Evolutionary conservation across 352 stramenopile genomes (phyloP).

Genomic region (Phytophthora europaea): DNA sequence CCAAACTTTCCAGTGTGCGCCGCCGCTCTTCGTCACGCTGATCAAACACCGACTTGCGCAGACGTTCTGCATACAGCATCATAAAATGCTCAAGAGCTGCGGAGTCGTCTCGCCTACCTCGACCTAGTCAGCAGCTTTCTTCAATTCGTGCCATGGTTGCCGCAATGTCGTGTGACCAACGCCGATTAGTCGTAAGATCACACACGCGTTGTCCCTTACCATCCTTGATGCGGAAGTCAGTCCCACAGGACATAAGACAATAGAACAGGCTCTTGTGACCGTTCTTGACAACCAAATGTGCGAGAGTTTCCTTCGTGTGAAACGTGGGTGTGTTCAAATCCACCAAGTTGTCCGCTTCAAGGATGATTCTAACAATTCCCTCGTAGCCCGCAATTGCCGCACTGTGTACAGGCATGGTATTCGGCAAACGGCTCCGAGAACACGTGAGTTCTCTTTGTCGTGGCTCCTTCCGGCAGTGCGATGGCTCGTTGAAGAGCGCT

Average conservation of each 20-base stretch:
- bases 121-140: neutral
- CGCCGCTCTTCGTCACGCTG: conserved; percentile 6
- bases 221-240: conserved; percentile 19
- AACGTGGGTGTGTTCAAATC: conserved; percentile 34
- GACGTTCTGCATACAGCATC: neutral
- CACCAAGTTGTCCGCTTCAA: conserved; percentile 29
- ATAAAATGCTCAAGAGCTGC: neutral
- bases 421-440: neutral
- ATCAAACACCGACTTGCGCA: neutral
- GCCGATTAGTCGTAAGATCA: conserved; percentile 23
- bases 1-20: neutral
- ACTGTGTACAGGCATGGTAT: conserved; percentile 31
- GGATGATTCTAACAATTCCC: conserved; percentile 29
- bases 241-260: conserved; percentile 6
- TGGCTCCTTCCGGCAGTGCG: conserved; percentile 16
- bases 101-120: neutral
- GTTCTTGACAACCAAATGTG: conserved; percentile 28
- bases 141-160: neutral
- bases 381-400: conserved; percentile 22
- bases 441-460: conserved; percentile 4
- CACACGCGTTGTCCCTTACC: conserved; percentile 3
- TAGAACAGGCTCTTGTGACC: conserved; percentile 20
- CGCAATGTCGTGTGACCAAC: conserved; percentile 2
- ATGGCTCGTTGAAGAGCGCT: conserved; percentile 15
- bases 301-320: conserved; percentile 31